Conservation (phyloP, 345 rosid genomes). For the Triadica sebifera region DNA sequence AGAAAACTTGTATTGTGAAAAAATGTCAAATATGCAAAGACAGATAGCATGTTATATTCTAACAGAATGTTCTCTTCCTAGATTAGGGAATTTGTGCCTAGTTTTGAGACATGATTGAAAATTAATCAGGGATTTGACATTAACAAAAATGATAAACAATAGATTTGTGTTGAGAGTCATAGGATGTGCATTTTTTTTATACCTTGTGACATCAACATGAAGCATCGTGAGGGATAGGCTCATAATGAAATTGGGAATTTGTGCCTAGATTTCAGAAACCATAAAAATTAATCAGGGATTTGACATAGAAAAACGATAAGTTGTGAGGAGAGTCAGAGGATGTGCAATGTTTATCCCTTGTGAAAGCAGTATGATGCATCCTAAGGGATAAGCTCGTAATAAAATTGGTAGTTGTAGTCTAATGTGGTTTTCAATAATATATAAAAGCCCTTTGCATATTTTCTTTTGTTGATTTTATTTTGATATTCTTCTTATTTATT, state of each 20-base stretch:
- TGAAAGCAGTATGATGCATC: background rate
- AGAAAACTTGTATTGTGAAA: too few relatives aligned
- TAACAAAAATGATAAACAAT: background rate
- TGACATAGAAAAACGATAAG: background rate
- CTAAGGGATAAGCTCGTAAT: background rate
- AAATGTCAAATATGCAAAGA: too few relatives aligned
- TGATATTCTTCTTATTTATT: background rate
- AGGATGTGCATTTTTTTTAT: background rate
- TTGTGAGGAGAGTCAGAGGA: background rate
- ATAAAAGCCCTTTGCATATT: background rate
- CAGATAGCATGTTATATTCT: background rate
- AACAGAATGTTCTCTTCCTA: background rate
- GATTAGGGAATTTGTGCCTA: background rate
- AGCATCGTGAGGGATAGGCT: background rate
- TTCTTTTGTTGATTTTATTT: slow-evolving; percentile 1
- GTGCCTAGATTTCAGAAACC: background rate
- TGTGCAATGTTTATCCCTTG: background rate
- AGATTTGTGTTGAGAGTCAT: background rate
- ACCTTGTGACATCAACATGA: background rate
- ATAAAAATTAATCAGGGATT: too few relatives aligned
- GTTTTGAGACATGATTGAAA: background rate
- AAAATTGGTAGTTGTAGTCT: background rate
- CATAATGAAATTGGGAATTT: background rate
- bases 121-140: too few relatives aligned
- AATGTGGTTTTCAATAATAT: slow-evolving; percentile 1